Conservation (phyloP, 345 rosid genomes). For the Excoecaria cochinchinensis region DNA sequence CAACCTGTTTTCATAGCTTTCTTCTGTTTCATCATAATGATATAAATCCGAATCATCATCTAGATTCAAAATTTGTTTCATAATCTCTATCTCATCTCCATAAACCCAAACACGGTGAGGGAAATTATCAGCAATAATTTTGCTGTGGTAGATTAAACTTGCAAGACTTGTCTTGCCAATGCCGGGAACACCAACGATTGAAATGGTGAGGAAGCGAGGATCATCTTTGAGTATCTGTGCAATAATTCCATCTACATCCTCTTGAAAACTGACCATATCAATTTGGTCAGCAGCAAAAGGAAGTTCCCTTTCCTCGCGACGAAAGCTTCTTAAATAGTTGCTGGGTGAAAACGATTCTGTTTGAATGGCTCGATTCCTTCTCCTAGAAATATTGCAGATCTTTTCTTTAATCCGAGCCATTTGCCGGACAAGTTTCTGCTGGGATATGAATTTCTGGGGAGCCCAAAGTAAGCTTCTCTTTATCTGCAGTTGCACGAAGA, state of each 20-base stretch:
- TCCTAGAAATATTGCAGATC: no score
- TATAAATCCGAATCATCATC: no score
- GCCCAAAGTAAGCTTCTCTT: neutral
- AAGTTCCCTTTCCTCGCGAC: neutral
- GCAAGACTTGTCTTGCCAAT: conserved; percentile 25
- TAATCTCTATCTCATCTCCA: neutral
- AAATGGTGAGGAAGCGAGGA: conserved; percentile 15
- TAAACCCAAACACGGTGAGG: conserved; percentile 8
- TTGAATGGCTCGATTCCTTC: neutral
- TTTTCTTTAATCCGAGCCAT: no score
- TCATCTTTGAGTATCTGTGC: neutral
- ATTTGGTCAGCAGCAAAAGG: neutral
- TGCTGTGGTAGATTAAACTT: conserved; percentile 3
- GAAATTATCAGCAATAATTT: conserved; percentile 6
- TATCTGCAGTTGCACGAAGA: neutral
- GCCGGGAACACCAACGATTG: conserved; percentile 18
- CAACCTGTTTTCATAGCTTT: no score
- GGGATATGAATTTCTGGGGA: neutral
- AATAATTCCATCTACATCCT: neutral
- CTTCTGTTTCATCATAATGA: no score
- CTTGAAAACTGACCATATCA: neutral
- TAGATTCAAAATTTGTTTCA: no score
- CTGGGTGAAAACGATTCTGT: neutral
- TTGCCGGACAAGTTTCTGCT: no score
- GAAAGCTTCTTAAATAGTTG: neutral